These are phyloP conservation scores for Deinandra increscens DNA, from an alignment of 129 eudicot species.

Conservation along the genomic window DNA sequence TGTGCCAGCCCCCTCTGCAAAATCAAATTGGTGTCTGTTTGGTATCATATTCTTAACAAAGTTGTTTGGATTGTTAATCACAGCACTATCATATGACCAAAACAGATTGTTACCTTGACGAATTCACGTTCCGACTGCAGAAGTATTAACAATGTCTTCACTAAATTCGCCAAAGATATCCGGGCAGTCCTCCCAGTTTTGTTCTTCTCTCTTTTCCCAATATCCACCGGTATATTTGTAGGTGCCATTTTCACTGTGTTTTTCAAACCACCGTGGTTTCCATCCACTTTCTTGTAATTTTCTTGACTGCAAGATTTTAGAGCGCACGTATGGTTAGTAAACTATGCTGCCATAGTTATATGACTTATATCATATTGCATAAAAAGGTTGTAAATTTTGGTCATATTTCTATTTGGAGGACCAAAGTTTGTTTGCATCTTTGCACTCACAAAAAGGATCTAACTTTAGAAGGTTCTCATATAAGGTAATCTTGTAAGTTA, in stretches of 20 bases:
- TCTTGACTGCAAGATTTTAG: conserved; percentile 53
- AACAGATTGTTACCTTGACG: conserved; percentile 27
- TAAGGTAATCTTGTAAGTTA: no score
- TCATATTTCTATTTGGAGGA: not conserved
- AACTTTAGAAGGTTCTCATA: not conserved
- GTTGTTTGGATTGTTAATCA: not conserved
- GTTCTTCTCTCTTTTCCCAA: conserved; percentile 70
- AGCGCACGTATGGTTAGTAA: not conserved
- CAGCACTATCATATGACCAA: not conserved
- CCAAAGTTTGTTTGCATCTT: not conserved
- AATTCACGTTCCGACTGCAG: conserved; percentile 47
- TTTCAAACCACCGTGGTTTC: conserved; percentile 73
- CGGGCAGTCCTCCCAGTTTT: conserved; percentile 73
- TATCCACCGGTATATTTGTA: conserved; percentile 66
- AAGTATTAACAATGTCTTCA: conserved; percentile 40
- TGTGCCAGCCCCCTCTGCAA: conserved; percentile 27
- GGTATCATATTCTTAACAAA: not conserved
- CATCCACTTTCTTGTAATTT: conserved; percentile 89
- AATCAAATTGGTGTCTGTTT: conserved; percentile 7
- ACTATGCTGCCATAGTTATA: not conserved
- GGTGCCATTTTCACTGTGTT: conserved; percentile 60
- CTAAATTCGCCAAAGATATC: conserved; percentile 65
- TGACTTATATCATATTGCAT: not conserved
- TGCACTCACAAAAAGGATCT: not conserved
- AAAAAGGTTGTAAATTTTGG: not conserved